Evolutionary conservation across 345 rosid species (phyloP), one percentile per base, ranked within the genome.

Genomic region (Salix udensis): DNA sequence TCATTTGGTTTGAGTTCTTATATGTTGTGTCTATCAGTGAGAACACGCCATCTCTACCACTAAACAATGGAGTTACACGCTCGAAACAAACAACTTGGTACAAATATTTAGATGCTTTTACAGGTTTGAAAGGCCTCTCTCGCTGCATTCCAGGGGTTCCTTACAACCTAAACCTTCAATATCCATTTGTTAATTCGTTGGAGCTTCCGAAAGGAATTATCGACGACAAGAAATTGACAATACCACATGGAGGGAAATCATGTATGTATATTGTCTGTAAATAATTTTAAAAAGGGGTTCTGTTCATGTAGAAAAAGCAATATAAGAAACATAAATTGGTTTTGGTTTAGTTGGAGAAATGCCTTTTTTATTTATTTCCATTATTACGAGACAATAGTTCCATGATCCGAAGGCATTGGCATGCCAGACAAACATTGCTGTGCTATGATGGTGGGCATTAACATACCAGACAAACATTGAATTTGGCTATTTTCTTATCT

Each of bases 1-100:
- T 85, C 86, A 83, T 85, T 85, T 81, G 86, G 75, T 77, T 82
- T 84, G 70, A 70, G n/a, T 66, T 67, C 61, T 39, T 61, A 82
- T 85, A 70, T 78, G 83, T 79, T 82, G 28, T 82, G 87, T 69
- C 81, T 60, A 69, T 70, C 65, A 74, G 34, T 70, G 67, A 70
- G 58, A 77, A 36, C 70, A 74, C 73, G 72, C 70, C 40, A 55
- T 71, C 70, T 71, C 70, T 55, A 60, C 69, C 76, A 53, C 71
- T 4, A 48, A n/a, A 23, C 69, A 71, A 65, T 81, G 78, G 68
- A 72, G 82, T 80, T 77, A 30, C 48, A 55, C 52, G 24, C 13
- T 16, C 18, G 21, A 24, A 72, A 19, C 14, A 26, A 72, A 71
- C 72, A 79, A 69, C 77, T 69, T 68, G 78, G 66, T 62, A 53